Evolutionary conservation across 1,284 basidiomycete species (phyloP), one percentile per base, ranked within the genome.

Genomic region (Ustilago hordei): DNA sequence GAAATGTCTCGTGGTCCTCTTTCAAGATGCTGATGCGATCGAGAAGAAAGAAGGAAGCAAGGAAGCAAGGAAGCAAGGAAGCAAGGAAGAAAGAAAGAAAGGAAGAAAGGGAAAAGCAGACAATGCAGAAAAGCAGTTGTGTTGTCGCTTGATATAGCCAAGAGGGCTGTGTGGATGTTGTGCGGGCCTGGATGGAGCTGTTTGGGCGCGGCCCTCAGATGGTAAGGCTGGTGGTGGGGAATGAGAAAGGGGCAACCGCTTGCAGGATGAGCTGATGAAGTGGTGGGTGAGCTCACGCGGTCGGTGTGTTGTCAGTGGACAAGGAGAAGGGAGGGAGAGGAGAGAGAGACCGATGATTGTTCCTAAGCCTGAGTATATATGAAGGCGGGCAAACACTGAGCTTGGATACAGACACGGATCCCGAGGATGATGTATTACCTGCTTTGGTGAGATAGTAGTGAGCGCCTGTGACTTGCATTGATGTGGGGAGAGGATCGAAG

Each of bases 331-430:
- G 7, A 7, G n/a, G 43, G 31, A 34, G n/a, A 17, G 15, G 52
- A 8, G 34, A 31, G 52, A 54, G 52, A 12, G 31, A n/a, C 36
- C 13, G 32, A 50, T 23, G 52, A 36, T 36, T 38, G 35, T 41
- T 39, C 12, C 8, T 17, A 23, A 15, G 13, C 17, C 31, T 19
- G 43, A 41, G 54, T 4, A 41, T 55, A 55, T 55, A 55, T 55
- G 54, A 55, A 41, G 54, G 36, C 23, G 38, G 38, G 38, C 38
- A 54, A 54, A 54, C 35, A 54, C 52, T 54, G 52, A 4, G 52
- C 17, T 54, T 12, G 9, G 8, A 17, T 9, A 9, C 38, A 50
- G 12, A 13, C n/a, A 19, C n/a, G 4, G 43, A 45, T 45, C n/a
- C 43, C 17, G 28, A 50, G 13, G 28, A 50, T 28, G 3, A 28